Evolutionary conservation across 2,329 filamentous ascomycete species (phyloP), one percentile per base, ranked within the genome.

Genomic region (Claviceps pazoutovae): DNA sequence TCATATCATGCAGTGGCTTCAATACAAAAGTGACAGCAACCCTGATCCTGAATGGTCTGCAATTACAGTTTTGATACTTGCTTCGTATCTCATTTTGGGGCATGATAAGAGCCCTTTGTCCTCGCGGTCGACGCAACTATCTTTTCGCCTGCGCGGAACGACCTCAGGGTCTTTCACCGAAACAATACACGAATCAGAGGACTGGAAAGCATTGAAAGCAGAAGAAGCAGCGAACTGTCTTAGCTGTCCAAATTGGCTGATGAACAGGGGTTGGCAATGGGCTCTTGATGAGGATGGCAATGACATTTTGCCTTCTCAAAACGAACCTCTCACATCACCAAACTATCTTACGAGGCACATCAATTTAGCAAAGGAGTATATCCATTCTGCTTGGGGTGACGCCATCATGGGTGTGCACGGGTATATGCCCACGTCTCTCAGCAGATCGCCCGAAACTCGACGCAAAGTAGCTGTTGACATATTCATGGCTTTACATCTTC

Each of bases 401-500:
- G 68, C 69, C 38, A 75, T 77, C 4, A 70, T 79, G 49, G 76
- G 75, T 0, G 54, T 61, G 1, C 64, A 68, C 9, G 83, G 84
- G 1, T 86, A 82, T 60, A 71, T 90, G 51, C 84, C 86, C 30
- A 86, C 82, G 0, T 78, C 75, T 2, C 53, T 69, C 2, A 66
- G 66, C 48, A 68, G 75, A 49, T 76, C 73, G 51, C 70, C 76
- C 39, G 78, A 79, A 52, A 73, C 74, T 48, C 76, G 81, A 44
- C 74, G 77, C 52, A 82, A 74, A 61, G 68, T 81, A 51, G 74
- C 85, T 37, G 71, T 84, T 62, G 78, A 86, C 60, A 74, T 86
- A 49, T 76, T 91, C 39, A 72, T 94, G 56, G 84, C 80, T 1
- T 72, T 98, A 13, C 93, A 98, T 68, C 73, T 97, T 3, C 71